Evolutionary conservation across 805 yeast species (phyloP), one percentile per base, ranked within the genome.

Genomic region (Metschnikowia baotianmanensis): DNA sequence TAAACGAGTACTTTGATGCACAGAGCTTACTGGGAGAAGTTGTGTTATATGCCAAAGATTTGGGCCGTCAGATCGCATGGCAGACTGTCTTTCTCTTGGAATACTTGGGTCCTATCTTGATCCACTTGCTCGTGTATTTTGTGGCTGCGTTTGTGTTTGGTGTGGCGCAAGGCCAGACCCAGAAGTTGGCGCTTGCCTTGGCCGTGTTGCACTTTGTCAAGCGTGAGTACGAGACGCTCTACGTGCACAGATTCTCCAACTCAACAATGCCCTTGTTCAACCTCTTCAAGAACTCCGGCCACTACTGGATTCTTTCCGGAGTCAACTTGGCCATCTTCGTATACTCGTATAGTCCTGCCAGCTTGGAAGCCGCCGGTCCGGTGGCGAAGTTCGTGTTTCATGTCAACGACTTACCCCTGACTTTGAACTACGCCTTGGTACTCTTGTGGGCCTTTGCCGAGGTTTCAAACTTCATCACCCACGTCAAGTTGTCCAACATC

Each of bases 61-160:
- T 91, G 46, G 99, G 99, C 16, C 89, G 90, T 1, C 99, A 93
- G 65, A 78, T 93, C 43, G 81, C 82, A 4, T 93, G 97, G 96
- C 77, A 85, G 65, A 76, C 88, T 3, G 98, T 91, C n/a, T 93
- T 82, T 58, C 53, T 87, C 38, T 68, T 87, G 48, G 99, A 93
- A 66, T 93, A 93, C 60, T 52, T 86, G 13, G 98, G 98, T 3
- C 99, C 99, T 8, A 68, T 93, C 42, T 33, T 90, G 29, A 73
- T 91, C 55, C 96, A 90, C 61, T 76, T 87, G 1, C 41, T 87
- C 13, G 67, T 85, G 40, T 91, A 79, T 59, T 72, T 62, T 40
- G 28, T 31, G 31, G 26, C 34, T n/a, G 13, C 48, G 25, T 25
- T 31, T 20, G 41, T 45, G 17, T 41, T 43, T 27, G 47, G 48